Conservation (phyloP, 176 grass and related monocot species). For the Phoenix dactylifera region DNA sequence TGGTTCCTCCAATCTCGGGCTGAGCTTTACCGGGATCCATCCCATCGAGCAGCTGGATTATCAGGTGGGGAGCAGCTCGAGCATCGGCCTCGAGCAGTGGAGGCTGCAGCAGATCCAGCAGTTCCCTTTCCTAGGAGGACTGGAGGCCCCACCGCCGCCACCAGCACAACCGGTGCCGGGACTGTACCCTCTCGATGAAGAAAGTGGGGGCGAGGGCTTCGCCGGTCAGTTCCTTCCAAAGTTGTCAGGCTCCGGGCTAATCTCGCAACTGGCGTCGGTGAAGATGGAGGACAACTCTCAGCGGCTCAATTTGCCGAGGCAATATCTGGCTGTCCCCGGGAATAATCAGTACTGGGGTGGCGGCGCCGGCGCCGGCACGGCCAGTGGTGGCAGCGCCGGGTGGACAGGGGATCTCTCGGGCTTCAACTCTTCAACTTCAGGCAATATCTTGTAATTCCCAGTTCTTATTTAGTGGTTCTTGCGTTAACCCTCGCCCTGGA, state of each 20-base stretch:
- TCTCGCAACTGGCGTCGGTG: conserved; percentile 58
- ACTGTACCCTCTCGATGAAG: conserved; percentile 48
- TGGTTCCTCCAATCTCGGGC: conserved; percentile 33
- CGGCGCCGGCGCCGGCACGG: conserved; percentile 1
- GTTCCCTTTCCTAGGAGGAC: conserved; percentile 49
- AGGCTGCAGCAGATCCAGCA: conserved; percentile 60
- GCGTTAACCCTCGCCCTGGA: conserved; percentile 30
- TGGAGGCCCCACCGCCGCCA: conserved; percentile 30
- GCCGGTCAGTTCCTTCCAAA: conserved; percentile 40
- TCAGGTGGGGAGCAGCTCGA: conserved; percentile 27
- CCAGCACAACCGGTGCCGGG: conserved; percentile 17
- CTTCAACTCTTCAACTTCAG: conserved; percentile 66
- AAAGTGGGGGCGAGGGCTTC: conserved; percentile 26
- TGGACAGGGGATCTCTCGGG: conserved; percentile 36
- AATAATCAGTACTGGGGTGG: conserved; percentile 64
- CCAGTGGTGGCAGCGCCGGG: neutral
- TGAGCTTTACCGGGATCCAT: conserved; percentile 57
- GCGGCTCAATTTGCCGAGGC: conserved; percentile 35
- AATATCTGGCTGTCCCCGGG: conserved; percentile 43
- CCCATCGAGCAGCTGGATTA: conserved; percentile 48
- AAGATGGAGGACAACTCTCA: conserved; percentile 68
- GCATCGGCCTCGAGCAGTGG: conserved; percentile 70
- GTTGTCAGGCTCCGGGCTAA: conserved; percentile 39
- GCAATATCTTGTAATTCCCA: conserved; percentile 48
- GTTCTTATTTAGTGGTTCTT: conserved; percentile 22